Evolutionary conservation across 2,329 filamentous ascomycete genomes (phyloP), one percentile per base, ranked within the genome.

Genomic region (Coleophoma eucalyptorum): DNA sequence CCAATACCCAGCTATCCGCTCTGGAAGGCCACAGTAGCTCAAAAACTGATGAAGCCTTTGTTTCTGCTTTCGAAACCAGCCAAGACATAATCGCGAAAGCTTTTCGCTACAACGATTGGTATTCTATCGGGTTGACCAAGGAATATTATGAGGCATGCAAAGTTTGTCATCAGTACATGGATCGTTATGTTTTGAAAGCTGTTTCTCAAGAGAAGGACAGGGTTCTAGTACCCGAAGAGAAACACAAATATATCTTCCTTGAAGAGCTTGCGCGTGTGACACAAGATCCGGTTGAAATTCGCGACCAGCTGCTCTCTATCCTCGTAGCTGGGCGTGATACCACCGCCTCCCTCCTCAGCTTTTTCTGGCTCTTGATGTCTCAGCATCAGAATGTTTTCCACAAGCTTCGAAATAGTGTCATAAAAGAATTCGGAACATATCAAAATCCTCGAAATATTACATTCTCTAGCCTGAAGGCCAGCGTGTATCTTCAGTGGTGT

Each of bases 251-350:
- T 45, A 67, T 73, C 31, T 74, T 81, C 51, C 60, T 80, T 18
- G 62, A 75, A 32, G 76, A 76, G 34, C 64, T 83, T 16, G 73
- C 71, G 21, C 66, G 68, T n/a, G 62, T 72, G 32, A 72, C 71
- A 1, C 59, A 67, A 4, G 73, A 80, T 60, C 65, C 66, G 8
- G 64, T 63, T 12, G 61, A 67, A 10, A 54, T 65, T 3, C 49
- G 59, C 7, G 52, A 58, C 43, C 70, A 76, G 49, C 63, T 74
- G 4, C 60, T 76, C 2, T 71, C 73, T 35, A 70, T 76, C n/a
- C 62, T 65, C 4, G 62, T 76, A 5, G 74, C 73, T 6, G 72
- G 72, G 4, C 65, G 74, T n/a, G 75, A 78, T 53, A 76, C 75
- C 4, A 77, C 72, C 3, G 74, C 73, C 3, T 65, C 69, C 34